A percentile compares a stretch with the other conserved stretches of the same genome.
These are phyloP conservation scores for Chalciporus piperatoides DNA, from an alignment of 1,284 basidiomycete genomes.

Conservation along the genomic window DNA sequence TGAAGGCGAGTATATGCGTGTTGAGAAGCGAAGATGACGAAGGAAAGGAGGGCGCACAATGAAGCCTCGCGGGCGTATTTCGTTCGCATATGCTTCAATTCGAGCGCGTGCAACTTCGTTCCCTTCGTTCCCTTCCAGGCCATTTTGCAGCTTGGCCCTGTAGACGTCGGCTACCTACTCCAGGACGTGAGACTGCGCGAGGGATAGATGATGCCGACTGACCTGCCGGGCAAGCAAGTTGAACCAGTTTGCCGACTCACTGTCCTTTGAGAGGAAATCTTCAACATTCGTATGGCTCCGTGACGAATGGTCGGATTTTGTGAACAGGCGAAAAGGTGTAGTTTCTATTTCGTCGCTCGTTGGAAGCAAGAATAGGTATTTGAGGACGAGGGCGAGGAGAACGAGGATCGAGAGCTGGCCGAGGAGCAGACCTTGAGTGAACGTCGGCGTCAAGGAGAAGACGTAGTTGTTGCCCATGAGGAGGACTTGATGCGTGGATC, in stretches of 20 bases:
- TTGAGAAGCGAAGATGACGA: not conserved
- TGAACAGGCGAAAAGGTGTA: constrained; percentile 54
- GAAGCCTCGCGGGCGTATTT: constrained; percentile 61
- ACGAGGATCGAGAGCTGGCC: constrained; percentile 76
- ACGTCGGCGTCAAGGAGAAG: constrained; percentile 73
- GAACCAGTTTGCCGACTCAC: constrained; percentile 74
- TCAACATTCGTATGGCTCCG: constrained; percentile 33
- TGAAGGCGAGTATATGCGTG: constrained; percentile 29
- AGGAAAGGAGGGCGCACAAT: constrained; percentile 45
- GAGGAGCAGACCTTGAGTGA: constrained; percentile 77
- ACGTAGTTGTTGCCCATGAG: constrained; percentile 60
- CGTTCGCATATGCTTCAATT: constrained; percentile 70
- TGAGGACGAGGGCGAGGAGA: constrained; percentile 67
- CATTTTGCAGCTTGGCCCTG: constrained; percentile 63
- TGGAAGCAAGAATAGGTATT: constrained; percentile 78
- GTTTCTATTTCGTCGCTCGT: constrained; percentile 51
- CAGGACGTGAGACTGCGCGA: constrained; percentile 4
- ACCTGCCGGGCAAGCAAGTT: constrained; percentile 69
- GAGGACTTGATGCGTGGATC: not conserved
- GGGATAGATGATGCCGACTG: constrained; percentile 16
- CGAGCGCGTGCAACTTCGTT: constrained; percentile 67
- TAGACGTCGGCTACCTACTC: constrained; percentile 65
- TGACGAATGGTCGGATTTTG: constrained; percentile 42
- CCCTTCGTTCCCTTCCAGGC: constrained; percentile 58
- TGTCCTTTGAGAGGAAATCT: constrained; percentile 20